Conservation (phyloP, 371 early-diverging fungal genomes). For the Lichtheimia ramosa region DNA sequence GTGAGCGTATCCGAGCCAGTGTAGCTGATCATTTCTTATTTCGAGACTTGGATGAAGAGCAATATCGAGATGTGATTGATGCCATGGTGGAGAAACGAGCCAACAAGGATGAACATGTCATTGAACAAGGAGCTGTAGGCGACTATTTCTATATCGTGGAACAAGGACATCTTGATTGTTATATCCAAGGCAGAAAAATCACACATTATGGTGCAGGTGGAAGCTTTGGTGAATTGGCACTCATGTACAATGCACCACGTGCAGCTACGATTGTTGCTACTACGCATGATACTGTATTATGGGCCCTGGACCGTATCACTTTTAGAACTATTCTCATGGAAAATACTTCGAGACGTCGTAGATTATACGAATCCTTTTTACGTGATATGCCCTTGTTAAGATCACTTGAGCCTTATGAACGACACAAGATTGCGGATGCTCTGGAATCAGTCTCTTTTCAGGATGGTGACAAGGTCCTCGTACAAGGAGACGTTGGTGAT, state of each 20-base stretch:
- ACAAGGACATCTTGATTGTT: constrained; percentile 90
- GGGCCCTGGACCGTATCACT: constrained; percentile 83
- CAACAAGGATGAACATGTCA: constrained; percentile 71
- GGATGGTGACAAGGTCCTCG: constrained; percentile 70
- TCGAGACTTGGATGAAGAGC: constrained; percentile 92
- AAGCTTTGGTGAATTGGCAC: constrained; percentile 87
- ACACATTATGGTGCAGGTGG: constrained; percentile 66
- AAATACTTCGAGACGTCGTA: constrained; percentile 67
- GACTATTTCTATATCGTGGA: constrained; percentile 98
- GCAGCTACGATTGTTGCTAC: constrained; percentile 85
- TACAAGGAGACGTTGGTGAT: constrained; percentile 69
- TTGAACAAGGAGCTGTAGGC: constrained; percentile 94
- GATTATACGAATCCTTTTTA: constrained; percentile 78
- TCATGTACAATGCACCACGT: constrained; percentile 90
- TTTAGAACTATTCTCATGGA: constrained; percentile 81
- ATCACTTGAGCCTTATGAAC: constrained; percentile 68
- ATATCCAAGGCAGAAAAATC: constrained; percentile 72
- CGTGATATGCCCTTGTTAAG: constrained; percentile 69
- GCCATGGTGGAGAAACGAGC: constrained; percentile 95
- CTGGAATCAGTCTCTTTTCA: constrained; percentile 68
- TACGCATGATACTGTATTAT: constrained; percentile 70
- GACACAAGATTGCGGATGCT: constrained; percentile 82
- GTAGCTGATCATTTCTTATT: constrained; percentile 91
- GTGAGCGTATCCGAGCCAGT: constrained; percentile 76
- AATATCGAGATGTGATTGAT: constrained; percentile 91